Percentiles rank a stretch among this genome's conserved stretches.
phyloP scores from a whole-genome alignment of 306 rosid genomes.

The Spatholobus suberectus region DNA sequence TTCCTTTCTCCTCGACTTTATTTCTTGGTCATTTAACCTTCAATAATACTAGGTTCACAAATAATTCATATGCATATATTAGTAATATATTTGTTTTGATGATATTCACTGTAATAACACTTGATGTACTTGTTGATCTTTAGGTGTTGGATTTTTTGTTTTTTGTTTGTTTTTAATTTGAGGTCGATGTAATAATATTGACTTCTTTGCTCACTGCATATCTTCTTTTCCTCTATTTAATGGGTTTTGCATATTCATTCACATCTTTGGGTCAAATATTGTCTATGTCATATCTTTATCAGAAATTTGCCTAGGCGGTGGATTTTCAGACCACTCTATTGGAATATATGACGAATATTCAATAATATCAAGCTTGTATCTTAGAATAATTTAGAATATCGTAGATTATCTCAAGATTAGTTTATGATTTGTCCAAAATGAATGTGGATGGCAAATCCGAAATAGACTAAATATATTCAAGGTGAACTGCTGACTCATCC shows the following conservation, averaged over 20 bases:
- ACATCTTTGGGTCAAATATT: no score
- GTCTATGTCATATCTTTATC: no score
- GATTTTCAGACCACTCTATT: no score
- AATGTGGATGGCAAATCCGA: no score
- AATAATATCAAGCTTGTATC: no score
- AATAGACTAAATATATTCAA: no score
- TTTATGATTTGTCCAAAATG: no score
- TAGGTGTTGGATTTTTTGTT: slow-evolving; percentile 11
- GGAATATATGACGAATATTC: no score
- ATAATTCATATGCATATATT: not conserved
- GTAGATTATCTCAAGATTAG: no score
- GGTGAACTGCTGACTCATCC: no score
- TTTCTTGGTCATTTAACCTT: slow-evolving; percentile 30
- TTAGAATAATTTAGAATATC: not conserved
- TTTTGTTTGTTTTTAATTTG: not conserved
- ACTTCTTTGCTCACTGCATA: not conserved
- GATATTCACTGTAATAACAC: slow-evolving; percentile 22
- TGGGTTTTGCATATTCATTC: no score
- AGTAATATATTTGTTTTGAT: slow-evolving; percentile 10
- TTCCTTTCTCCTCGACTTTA: not conserved
- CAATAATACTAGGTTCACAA: not conserved
- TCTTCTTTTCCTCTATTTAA: slow-evolving; percentile 17
- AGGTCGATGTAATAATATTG: slow-evolving; percentile 12
- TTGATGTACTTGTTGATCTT: slow-evolving; percentile 14
- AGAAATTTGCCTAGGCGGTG: no score